phyloP scores from a whole-genome alignment of 176 grass and related monocot species.

The Thalia dealbata region DNA sequence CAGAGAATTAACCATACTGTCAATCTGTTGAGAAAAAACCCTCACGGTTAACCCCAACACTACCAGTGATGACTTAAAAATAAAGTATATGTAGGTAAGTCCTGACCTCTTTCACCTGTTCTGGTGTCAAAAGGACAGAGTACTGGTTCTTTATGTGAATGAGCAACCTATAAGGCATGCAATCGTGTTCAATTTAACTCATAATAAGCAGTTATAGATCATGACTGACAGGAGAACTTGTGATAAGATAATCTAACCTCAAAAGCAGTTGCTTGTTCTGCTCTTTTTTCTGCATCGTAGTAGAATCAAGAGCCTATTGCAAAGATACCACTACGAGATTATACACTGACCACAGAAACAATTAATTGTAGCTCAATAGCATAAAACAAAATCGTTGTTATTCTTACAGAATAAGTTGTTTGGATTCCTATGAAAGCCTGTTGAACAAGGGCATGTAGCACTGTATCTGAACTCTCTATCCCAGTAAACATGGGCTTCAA shows the following conservation, averaged over 20 bases:
- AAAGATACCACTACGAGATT: background rate
- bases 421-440: conserved; percentile 46
- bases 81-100: background rate
- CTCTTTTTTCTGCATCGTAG: background rate
- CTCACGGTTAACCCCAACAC: background rate
- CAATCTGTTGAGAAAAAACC: conserved; percentile 45
- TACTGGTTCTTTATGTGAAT: conserved; percentile 18
- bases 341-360: background rate
- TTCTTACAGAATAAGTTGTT: conserved; percentile 56
- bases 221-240: background rate
- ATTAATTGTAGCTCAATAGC: background rate
- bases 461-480: conserved; percentile 50
- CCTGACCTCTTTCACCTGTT: conserved; percentile 5
- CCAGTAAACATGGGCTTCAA: conserved; percentile 29
- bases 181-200: background rate
- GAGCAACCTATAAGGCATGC: conserved; percentile 1
- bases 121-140: background rate
- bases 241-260: conserved; percentile 6
- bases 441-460: conserved; percentile 66
- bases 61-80: background rate
- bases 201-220: background rate
- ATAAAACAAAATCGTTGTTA: background rate
- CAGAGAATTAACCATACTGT: conserved; percentile 52
- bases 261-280: conserved; percentile 14
- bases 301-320: background rate